phyloP scores from a whole-genome alignment of 257 asterid genomes.

The Penstemon barbatus region DNA sequence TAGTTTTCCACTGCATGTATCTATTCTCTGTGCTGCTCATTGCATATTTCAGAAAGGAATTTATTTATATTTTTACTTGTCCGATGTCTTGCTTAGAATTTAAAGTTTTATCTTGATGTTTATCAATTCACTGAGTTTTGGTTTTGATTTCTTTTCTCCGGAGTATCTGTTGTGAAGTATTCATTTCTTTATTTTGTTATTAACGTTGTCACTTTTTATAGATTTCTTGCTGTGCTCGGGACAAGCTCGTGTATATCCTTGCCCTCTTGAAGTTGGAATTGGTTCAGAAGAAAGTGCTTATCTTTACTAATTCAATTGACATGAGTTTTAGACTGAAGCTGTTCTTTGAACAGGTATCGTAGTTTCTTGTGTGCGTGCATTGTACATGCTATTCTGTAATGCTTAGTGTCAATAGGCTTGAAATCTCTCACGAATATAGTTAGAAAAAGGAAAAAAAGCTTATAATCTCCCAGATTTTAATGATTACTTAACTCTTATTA shows the following conservation, averaged over 20 bases:
- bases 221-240: constrained; percentile 82
- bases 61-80: not conserved
- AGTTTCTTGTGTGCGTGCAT: constrained; percentile 8
- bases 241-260: constrained; percentile 79
- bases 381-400: not conserved
- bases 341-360: constrained; percentile 85
- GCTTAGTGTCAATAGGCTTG: constrained; percentile 16
- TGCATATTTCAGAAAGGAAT: constrained; percentile 1
- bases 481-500: not conserved
- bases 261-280: constrained; percentile 84
- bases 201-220: constrained; percentile 35
- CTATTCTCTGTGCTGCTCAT: not conserved
- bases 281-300: constrained; percentile 84
- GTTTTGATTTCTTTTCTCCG: constrained; percentile 5
- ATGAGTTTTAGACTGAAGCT: constrained; percentile 85
- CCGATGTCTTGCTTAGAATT: constrained; percentile 10
- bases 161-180: not conserved
- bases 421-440: constrained; percentile 7
- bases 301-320: constrained; percentile 85
- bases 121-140: not conserved
- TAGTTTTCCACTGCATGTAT: not conserved
- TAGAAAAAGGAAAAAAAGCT: not conserved
- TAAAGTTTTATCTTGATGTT: not conserved
- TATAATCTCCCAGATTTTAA: not conserved
- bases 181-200: constrained; percentile 11